phyloP scores from a whole-genome alignment of 108 stramenopile genomes.

The Aureococcus anophagefferens region DNA sequence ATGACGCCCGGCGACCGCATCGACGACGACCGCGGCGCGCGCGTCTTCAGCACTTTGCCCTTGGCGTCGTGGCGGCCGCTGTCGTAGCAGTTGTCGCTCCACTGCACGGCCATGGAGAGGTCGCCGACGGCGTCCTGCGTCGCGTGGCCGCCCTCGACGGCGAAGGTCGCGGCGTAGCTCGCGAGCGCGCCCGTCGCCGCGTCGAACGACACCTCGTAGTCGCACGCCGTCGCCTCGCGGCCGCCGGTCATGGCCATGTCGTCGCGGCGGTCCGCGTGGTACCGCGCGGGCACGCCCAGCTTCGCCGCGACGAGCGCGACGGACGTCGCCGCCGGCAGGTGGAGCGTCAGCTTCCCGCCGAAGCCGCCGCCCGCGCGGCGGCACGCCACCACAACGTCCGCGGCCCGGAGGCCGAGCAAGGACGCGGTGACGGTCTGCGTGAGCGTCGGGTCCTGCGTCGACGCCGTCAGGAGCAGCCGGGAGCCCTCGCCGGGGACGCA shows the following conservation, averaged over 20 bases:
- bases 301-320: slow-evolving; percentile 21
- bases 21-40: no score
- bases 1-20: slow-evolving; percentile 24
- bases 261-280: slow-evolving; percentile 9
- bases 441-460: slow-evolving; percentile 14
- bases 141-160: slow-evolving; percentile 14
- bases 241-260: slow-evolving; percentile 22
- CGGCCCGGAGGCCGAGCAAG: slow-evolving; percentile 9
- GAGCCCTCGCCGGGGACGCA: slow-evolving; percentile 15
- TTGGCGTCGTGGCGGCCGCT: slow-evolving; percentile 11
- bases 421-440: no score
- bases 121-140: slow-evolving; percentile 3
- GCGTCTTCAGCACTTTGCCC: background rate
- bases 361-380: slow-evolving; percentile 24
- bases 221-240: no score
- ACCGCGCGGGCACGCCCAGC: slow-evolving; percentile 4
- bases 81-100: slow-evolving; percentile 23
- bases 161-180: slow-evolving; percentile 1
- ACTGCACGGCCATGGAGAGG: slow-evolving; percentile 15
- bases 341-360: slow-evolving; percentile 25
- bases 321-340: slow-evolving; percentile 10
- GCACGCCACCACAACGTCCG: slow-evolving; percentile 9
- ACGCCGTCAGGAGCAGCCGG: slow-evolving; percentile 2
- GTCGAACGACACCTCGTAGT: slow-evolving; percentile 22
- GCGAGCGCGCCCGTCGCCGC: slow-evolving; percentile 1